phyloP scores from a whole-genome alignment of 208 protist genomes.

The Leishmania tropica region DNA sequence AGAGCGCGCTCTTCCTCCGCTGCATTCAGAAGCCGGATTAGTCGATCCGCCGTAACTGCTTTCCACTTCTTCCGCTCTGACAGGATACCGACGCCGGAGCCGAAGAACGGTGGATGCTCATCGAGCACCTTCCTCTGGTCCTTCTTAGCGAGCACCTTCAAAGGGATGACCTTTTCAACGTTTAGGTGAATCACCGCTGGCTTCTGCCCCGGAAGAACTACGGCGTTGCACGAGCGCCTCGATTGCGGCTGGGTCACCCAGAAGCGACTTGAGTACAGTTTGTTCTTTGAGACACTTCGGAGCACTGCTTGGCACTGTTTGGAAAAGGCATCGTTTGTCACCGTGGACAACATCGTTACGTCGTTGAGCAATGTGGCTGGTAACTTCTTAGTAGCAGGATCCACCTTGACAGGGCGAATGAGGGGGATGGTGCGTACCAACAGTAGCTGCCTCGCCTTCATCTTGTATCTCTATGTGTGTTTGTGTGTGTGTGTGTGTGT shows the following conservation, averaged over 20 bases:
- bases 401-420: constrained; percentile 7
- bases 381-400: not conserved
- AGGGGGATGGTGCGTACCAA: constrained; percentile 15
- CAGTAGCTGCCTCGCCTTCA: constrained; percentile 2
- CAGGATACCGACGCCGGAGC: constrained; percentile 86
- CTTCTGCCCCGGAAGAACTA: constrained; percentile 65
- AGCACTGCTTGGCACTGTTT: constrained; percentile 53
- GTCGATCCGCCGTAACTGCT: constrained; percentile 72
- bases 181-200: constrained; percentile 72
- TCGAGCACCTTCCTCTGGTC: constrained; percentile 78
- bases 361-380: constrained; percentile 21
- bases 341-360: constrained; percentile 73
- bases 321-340: constrained; percentile 80
- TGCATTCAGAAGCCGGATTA: constrained; percentile 72
- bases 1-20: constrained; percentile 76
- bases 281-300: constrained; percentile 34
- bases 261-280: constrained; percentile 63
- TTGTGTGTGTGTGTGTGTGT: not conserved
- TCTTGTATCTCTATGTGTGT: constrained; percentile 2
- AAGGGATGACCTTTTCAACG: constrained; percentile 80
- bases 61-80: constrained; percentile 86
- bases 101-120: constrained; percentile 88
- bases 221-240: constrained; percentile 69
- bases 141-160: constrained; percentile 52
- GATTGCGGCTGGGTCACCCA: constrained; percentile 86